Conservation (phyloP, 2,329 filamentous ascomycete species). For the Monilinia fructigena region DNA sequence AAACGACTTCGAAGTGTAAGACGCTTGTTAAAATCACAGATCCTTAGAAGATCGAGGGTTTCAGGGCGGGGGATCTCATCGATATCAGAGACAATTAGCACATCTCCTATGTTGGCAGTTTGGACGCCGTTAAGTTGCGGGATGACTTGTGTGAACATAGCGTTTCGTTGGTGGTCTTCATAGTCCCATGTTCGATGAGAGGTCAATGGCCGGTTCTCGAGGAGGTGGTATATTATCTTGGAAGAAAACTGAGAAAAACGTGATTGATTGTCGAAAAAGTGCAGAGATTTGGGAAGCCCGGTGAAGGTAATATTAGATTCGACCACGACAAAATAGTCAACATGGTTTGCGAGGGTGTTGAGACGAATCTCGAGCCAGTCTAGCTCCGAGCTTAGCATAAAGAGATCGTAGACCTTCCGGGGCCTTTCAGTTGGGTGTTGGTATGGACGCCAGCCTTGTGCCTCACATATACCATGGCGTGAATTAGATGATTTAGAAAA, state of each 20-base stretch:
- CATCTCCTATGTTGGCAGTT: conserved; percentile 41
- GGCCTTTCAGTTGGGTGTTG: not conserved
- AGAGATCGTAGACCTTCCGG: conserved; percentile 59
- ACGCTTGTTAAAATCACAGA: conserved; percentile 41
- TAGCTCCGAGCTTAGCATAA: conserved; percentile 62
- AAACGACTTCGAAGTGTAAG: conserved; percentile 40
- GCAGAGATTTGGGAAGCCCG: conserved; percentile 54
- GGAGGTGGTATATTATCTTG: conserved; percentile 60
- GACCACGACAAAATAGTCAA: conserved; percentile 65
- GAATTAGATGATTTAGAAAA: not conserved
- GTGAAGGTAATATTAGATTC: conserved; percentile 61
- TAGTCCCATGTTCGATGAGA: conserved; percentile 48
- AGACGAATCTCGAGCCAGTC: conserved; percentile 66
- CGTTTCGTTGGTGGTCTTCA: conserved; percentile 54
- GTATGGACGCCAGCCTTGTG: conserved; percentile 25
- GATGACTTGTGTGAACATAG: conserved; percentile 55
- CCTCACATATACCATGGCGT: not conserved
- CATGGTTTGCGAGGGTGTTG: conserved; percentile 54
- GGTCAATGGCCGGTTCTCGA: conserved; percentile 46
- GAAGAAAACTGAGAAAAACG: conserved; percentile 52
- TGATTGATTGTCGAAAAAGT: conserved; percentile 52
- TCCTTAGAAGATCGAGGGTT: conserved; percentile 40
- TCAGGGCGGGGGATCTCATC: conserved; percentile 47
- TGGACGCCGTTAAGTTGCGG: conserved; percentile 41
- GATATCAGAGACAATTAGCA: conserved; percentile 47